Base-by-base conservation (phyloP, 176 grass and related monocot species). In the Oryza nivara region DNA sequence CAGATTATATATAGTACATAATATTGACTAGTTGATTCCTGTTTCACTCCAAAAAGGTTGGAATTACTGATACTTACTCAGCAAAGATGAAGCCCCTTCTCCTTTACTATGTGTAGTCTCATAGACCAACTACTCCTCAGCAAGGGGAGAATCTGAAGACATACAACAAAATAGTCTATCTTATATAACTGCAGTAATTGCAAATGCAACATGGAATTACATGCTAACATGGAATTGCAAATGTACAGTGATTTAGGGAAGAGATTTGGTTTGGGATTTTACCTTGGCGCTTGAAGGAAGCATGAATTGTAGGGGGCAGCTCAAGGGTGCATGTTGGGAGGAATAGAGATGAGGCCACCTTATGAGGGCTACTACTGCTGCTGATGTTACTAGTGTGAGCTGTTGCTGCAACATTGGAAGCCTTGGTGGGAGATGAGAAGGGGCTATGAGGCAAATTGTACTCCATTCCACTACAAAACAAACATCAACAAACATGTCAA, bases 251-350 rank as follows among this genome's bases (percentile, higher is more conserved):
- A 48, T 48, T 3, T 48, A 20, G 17, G 20, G 15, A 56, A 64
- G 23, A n/a, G 36, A 11, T 41, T 15, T 2, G 38, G 1, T 87
- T 40, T 46, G 9, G 61, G 80, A 12, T 7, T 88, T 73, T 87
- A 97, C 94, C 94, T 94, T 44, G 94, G 95, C 86, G 91, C 85
- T 83, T 94, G 84, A 79, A 93, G 95, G 87, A 95, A 98, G 77
- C 89, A 95, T 7, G 89, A 91, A 86, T 75, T 93, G 83, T 92
- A 90, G 3, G 87, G 92, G 32, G 91, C 43, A 90, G 65, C 45
- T 97, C 91, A 82, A 92, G 83, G 58, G 84, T 79, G 71, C 88
- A 75, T 35, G 90, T 63, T 20, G 88, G 60, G 22, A 88, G 86
- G 58, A 92, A 83, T 46, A 97, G 82, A 22, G 86, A 74, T 1